phyloP scores from a whole-genome alignment of 2,329 filamentous ascomycete genomes.

The Corynespora cassiicola region DNA sequence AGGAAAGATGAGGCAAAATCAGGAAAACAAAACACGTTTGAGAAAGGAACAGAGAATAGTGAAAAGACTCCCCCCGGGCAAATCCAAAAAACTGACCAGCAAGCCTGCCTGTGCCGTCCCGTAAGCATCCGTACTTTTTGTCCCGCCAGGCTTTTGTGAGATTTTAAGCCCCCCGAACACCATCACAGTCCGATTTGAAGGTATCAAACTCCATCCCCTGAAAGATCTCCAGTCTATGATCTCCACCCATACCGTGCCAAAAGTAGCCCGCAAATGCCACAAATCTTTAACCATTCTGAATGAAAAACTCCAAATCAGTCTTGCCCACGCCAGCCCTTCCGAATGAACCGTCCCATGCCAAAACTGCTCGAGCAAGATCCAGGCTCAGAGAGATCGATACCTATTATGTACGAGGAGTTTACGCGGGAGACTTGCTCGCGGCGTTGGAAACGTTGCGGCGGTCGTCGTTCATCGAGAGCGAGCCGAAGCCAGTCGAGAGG shows the following conservation, averaged over 20 bases:
- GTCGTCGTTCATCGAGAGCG: slow-evolving; percentile 72
- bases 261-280: slow-evolving; percentile 47
- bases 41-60: slow-evolving; percentile 14
- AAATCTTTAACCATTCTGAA: slow-evolving; percentile 46
- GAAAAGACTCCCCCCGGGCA: slow-evolving; percentile 19
- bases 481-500: slow-evolving; percentile 74
- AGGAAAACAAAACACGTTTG: slow-evolving; percentile 5
- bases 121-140: slow-evolving; percentile 40
- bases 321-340: slow-evolving; percentile 43
- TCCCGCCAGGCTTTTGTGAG: slow-evolving; percentile 35
- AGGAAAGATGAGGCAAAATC: slow-evolving; percentile 5
- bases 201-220: slow-evolving; percentile 47
- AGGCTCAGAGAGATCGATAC: slow-evolving; percentile 39
- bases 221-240: slow-evolving; percentile 46
- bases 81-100: slow-evolving; percentile 25
- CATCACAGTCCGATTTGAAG: slow-evolving; percentile 32
- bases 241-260: slow-evolving; percentile 39
- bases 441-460: slow-evolving; percentile 52
- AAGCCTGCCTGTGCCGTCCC: slow-evolving; percentile 28
- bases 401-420: slow-evolving; percentile 40
- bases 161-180: slow-evolving; percentile 42
- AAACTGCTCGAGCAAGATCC: slow-evolving; percentile 42
- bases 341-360: slow-evolving; percentile 42
- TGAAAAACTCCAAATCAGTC: slow-evolving; percentile 45
- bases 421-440: slow-evolving; percentile 48